Base-by-base conservation (phyloP, 805 yeast species). In the Hanseniaspora clermontiae region DNA sequence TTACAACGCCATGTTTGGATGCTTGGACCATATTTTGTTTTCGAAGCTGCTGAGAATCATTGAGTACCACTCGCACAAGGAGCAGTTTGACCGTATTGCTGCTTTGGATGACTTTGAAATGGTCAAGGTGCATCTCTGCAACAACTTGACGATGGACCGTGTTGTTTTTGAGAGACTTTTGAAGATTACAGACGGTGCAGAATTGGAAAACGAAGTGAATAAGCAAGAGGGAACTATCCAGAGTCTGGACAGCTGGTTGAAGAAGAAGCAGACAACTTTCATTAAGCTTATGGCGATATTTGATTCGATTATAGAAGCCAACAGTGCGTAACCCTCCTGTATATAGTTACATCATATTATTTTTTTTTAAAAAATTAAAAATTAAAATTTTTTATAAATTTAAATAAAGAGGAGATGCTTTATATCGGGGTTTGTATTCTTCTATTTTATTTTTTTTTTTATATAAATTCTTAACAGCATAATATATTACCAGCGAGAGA, bases 1-100 rank as follows among this genome's bases (percentile, higher is more conserved):
- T 6, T 56, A 53, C 15, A 38, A 46, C 14, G 51, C 47, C 14
- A 31, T 56, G 31, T 50, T 32, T 24, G 43, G 50, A 12, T 31
- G 40, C 9, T 43, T 45, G n/a, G 55, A 56, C 17, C 17, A 31
- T 10, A 14, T 39, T n/a, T 8, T 50, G 3, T 50, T 50, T 39
- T 20, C 31, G 1, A 29, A n/a, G 5, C 27, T 50, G 4, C 5
- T 46, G 15, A 50, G 42, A 17, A 50, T 56, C 14, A 34, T 56
- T 9, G 55, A 50, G 20, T 56, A n/a, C 34, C 39, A 56, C 37
- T 38, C 51, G 2, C 24, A 10, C 3, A 9, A 20, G 15, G 38
- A 32, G 1, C 27, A 31, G 14, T 53, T 46, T 20, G 27, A 37
- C 8, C 7, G n/a, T 5, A 20, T 39, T 11, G 31, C 27, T 3